Conservation (phyloP, 2,329 filamentous ascomycete genomes). For the Davidsoniella neocaledoniae region DNA sequence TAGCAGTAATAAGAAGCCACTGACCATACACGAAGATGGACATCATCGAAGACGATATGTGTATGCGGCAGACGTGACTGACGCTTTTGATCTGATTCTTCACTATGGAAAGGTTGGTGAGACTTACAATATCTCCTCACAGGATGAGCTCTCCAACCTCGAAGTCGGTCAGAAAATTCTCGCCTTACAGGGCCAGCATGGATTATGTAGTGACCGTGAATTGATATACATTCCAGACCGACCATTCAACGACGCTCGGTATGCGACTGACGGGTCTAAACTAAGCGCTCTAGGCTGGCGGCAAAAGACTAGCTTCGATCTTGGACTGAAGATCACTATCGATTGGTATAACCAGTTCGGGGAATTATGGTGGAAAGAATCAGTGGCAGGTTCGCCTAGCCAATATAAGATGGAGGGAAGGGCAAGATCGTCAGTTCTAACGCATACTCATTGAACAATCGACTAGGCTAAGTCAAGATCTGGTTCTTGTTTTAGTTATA, state of each 20-base stretch:
- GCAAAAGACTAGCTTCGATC: slow-evolving; percentile 46
- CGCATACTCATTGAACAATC: too few species aligned
- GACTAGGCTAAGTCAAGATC: too few species aligned
- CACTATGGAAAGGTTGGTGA: slow-evolving; percentile 60
- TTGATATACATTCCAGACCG: slow-evolving; percentile 50
- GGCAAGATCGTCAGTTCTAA: too few species aligned
- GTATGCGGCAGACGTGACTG: slow-evolving; percentile 62
- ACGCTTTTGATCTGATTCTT: slow-evolving; percentile 70
- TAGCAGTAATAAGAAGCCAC: slow-evolving; percentile 45
- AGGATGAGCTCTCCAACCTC: slow-evolving; percentile 61
- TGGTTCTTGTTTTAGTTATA: too few species aligned
- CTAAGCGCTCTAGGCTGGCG: slow-evolving; percentile 51
- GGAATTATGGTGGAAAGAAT: slow-evolving; percentile 45
- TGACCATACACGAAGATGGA: slow-evolving; percentile 63
- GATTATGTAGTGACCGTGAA: too few species aligned
- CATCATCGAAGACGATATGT: slow-evolving; percentile 59
- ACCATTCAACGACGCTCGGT: slow-evolving; percentile 61
- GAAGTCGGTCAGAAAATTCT: slow-evolving; percentile 2
- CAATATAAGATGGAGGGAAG: too few species aligned
- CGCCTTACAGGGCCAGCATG: not conserved
- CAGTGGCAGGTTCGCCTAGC: too few species aligned
- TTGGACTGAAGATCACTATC: slow-evolving; percentile 47
- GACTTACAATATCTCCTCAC: slow-evolving; percentile 68
- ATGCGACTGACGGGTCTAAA: slow-evolving; percentile 55
- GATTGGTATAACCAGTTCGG: slow-evolving; percentile 54